Conservation (phyloP, 176 grass and related monocot species). For the Poa pratensis region DNA sequence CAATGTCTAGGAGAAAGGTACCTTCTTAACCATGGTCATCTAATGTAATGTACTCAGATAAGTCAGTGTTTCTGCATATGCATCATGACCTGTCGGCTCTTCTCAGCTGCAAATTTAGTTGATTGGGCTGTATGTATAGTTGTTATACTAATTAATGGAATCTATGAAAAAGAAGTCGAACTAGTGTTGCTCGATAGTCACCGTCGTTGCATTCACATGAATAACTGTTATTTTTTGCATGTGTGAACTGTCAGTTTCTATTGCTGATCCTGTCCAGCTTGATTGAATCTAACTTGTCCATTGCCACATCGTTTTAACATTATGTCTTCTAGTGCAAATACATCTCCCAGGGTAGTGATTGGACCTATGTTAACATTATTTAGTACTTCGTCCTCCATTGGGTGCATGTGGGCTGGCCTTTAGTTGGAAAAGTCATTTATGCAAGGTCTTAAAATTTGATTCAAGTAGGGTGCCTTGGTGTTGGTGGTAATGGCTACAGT, state of each 20-base stretch:
- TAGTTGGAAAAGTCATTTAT: slow-evolving; percentile 19
- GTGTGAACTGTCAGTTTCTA: not conserved
- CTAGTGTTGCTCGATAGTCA: not conserved
- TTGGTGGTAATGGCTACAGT: slow-evolving; percentile 1
- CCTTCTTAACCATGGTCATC: slow-evolving; percentile 22
- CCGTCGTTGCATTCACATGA: slow-evolving; percentile 14
- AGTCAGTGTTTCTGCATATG: slow-evolving; percentile 33
- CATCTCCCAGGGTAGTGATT: slow-evolving; percentile 2
- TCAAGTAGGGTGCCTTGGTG: slow-evolving; percentile 25
- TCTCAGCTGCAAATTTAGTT: not conserved
- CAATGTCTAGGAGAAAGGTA: slow-evolving; percentile 99
- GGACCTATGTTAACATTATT: not conserved
- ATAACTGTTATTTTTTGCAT: slow-evolving; percentile 30
- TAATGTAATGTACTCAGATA: slow-evolving; percentile 3
- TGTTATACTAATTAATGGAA: slow-evolving; percentile 34
- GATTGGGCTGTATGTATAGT: slow-evolving; percentile 13
- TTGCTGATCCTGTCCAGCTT: slow-evolving; percentile 17
- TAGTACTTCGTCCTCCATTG: slow-evolving; percentile 16
- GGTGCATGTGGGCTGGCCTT: not conserved
- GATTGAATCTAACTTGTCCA: not conserved
- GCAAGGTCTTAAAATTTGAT: slow-evolving; percentile 19
- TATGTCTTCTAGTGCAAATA: not conserved
- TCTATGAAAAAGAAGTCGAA: slow-evolving; percentile 15
- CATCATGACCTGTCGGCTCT: slow-evolving; percentile 1
- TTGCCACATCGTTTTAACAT: not conserved